Conservation (phyloP, 2,329 filamentous ascomycete species). For the Amylocarpus encephaloides region DNA sequence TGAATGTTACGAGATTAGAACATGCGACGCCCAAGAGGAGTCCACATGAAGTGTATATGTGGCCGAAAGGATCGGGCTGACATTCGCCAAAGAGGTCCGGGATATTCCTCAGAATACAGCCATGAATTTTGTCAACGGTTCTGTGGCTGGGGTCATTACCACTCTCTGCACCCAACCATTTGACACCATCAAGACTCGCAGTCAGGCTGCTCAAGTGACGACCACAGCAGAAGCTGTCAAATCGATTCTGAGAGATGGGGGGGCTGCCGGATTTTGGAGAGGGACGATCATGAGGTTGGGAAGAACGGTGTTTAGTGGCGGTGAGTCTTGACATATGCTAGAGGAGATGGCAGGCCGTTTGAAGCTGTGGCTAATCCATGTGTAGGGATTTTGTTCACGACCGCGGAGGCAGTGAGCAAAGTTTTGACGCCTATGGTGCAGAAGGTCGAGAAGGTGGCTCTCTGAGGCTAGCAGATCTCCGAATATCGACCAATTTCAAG, state of each 20-base stretch:
- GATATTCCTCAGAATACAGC: constrained; percentile 34
- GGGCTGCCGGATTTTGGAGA: constrained; percentile 56
- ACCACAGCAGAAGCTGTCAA: constrained; percentile 50
- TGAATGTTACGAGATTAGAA: no score
- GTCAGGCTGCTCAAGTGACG: constrained; percentile 52
- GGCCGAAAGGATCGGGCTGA: constrained; percentile 34
- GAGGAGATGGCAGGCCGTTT: background rate
- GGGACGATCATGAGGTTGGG: constrained; percentile 63
- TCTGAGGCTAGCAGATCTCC: no score
- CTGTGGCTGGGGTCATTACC: constrained; percentile 53
- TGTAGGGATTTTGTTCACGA: constrained; percentile 17
- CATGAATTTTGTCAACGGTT: constrained; percentile 56
- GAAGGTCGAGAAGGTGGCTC: no score
- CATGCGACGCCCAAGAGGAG: no score
- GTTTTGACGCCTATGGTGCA: constrained; percentile 13
- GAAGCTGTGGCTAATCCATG: background rate
- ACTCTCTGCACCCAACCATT: constrained; percentile 55
- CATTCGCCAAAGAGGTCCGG: constrained; percentile 31
- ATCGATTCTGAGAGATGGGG: constrained; percentile 49
- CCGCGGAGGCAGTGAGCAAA: constrained; percentile 15
- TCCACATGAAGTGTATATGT: constrained; percentile 31
- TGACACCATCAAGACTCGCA: constrained; percentile 57
- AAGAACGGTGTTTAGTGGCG: constrained; percentile 57
- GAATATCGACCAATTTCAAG: no score
- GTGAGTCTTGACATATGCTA: constrained; percentile 27